These are phyloP conservation scores for Aurifilum marmelostoma DNA, from an alignment of 2,329 filamentous ascomycete genomes.

Conservation along the genomic window DNA sequence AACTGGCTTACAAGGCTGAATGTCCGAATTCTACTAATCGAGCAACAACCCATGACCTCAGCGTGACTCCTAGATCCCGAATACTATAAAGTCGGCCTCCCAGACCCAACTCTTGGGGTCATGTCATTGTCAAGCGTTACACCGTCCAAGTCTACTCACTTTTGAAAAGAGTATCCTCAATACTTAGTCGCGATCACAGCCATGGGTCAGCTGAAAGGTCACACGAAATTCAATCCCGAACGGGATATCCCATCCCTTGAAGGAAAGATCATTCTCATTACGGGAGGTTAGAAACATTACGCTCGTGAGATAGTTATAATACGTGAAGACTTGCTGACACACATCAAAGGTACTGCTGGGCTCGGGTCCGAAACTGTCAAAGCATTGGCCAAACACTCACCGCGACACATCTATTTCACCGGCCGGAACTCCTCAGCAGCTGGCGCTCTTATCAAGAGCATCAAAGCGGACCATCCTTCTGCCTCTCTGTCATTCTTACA, in stretches of 20 bases:
- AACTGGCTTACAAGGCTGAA: constrained; percentile 11
- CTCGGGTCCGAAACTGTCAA: constrained; percentile 8
- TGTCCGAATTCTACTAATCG: neutral
- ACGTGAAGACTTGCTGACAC: neutral
- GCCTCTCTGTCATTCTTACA: constrained; percentile 36
- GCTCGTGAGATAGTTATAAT: neutral
- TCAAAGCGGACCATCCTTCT: constrained; percentile 34
- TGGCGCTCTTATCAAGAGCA: constrained; percentile 39
- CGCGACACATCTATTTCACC: constrained; percentile 32
- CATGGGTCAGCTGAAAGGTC: constrained; percentile 5
- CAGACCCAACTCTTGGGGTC: neutral
- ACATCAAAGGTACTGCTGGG: constrained; percentile 9
- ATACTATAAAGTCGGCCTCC: neutral
- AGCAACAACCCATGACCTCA: neutral
- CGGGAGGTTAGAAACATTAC: constrained; percentile 13
- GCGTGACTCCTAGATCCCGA: neutral
- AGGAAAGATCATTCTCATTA: constrained; percentile 14
- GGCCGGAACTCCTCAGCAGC: constrained; percentile 48
- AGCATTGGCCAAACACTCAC: constrained; percentile 15
- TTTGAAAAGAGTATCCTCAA: neutral
- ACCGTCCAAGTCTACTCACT: neutral
- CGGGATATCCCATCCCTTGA: constrained; percentile 17
- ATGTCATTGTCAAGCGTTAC: neutral
- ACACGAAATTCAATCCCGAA: constrained; percentile 30
- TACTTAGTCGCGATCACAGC: neutral